Percentiles rank a stretch among this genome's conserved stretches.
Conservation (phyloP, 768 basidiomycete genomes). For the Panus rudis region DNA sequence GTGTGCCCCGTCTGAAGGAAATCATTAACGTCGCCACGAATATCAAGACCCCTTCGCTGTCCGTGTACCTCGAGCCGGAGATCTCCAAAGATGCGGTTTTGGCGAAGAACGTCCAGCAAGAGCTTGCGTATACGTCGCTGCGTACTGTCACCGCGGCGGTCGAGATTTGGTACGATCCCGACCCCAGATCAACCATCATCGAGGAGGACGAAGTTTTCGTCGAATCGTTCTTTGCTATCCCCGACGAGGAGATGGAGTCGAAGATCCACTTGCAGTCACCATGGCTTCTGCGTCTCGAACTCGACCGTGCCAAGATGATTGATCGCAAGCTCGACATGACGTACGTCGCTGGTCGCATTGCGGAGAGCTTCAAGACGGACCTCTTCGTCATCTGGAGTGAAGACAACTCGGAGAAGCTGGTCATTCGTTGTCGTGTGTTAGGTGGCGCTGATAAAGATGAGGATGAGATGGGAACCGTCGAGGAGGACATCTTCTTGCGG, state of each 20-base stretch:
- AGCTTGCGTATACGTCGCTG: constrained; percentile 88
- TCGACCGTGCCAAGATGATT: constrained; percentile 96
- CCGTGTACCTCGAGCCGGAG: constrained; percentile 77
- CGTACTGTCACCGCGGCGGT: constrained; percentile 92
- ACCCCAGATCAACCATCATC: constrained; percentile 86
- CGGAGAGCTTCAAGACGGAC: constrained; percentile 91
- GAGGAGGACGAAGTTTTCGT: constrained; percentile 95
- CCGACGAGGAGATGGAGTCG: constrained; percentile 90
- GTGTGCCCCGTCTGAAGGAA: constrained; percentile 98
- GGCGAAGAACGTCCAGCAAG: constrained; percentile 88
- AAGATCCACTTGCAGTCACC: constrained; percentile 91
- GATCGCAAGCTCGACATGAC: constrained; percentile 95
- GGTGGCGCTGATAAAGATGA: constrained; percentile 83
- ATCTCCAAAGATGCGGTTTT: constrained; percentile 51
- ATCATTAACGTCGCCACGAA: constrained; percentile 99
- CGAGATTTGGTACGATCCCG: constrained; percentile 97
- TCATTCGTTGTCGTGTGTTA: constrained; percentile 92
- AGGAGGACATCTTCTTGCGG: constrained; percentile 95
- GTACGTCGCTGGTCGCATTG: constrained; percentile 89
- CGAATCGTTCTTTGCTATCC: constrained; percentile 98
- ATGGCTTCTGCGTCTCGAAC: constrained; percentile 93
- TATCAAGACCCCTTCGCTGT: constrained; percentile 97
- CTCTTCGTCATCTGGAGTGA: constrained; percentile 98
- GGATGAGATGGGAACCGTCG: constrained; percentile 63
- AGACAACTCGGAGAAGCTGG: constrained; percentile 95